Evolutionary conservation across 1,284 basidiomycete genomes (phyloP), one percentile per base, ranked within the genome.

Genomic region (Ganoderma meredithae): DNA sequence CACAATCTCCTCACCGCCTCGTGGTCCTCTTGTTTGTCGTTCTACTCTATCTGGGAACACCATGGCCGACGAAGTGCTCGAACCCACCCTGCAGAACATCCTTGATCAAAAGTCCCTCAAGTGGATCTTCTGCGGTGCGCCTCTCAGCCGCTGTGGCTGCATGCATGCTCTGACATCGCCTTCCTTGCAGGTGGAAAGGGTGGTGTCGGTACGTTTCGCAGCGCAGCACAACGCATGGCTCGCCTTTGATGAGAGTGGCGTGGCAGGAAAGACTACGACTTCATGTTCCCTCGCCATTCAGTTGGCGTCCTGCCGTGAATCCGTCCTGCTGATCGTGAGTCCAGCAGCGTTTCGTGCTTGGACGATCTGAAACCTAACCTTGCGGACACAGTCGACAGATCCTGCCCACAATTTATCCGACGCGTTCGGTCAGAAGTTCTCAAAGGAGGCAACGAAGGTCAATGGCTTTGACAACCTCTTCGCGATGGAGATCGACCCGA

Each of bases 401-500:
- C 98, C 97, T 13, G 97, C 97, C 49, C 97, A 99, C 84, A 99
- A 99, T 81, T 85, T 99, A 49, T 98, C 97, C 17, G 97, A 99
- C 82, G 97, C 98, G 8, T 99, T 99, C 80, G 95, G 96, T 13
- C 97, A 99, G 79, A 99, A 99, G 84, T 99, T 99, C 81, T 96
- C 95, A 71, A 99, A 99, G 79, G 98, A 99, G 80, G 97, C 97
- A 41, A 99, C 97, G n/a, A 95, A 95, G 82, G 98, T 99, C 64
- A 99, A 98, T 76, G 97, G 98, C 5, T 99, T 99, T 75, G 90
- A 95, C 74, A 99, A 99, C 83, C 88, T 99, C 52, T 97, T 82
- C 77, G 97, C 98, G 0, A 99, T 99, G 97, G 97, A 99, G 83
- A 99, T 99, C 79, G 97, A 99, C 82, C 97, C 97, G 7, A 97